phyloP scores from a whole-genome alignment of 208 protist genomes.

The Leishmania turanica region DNA sequence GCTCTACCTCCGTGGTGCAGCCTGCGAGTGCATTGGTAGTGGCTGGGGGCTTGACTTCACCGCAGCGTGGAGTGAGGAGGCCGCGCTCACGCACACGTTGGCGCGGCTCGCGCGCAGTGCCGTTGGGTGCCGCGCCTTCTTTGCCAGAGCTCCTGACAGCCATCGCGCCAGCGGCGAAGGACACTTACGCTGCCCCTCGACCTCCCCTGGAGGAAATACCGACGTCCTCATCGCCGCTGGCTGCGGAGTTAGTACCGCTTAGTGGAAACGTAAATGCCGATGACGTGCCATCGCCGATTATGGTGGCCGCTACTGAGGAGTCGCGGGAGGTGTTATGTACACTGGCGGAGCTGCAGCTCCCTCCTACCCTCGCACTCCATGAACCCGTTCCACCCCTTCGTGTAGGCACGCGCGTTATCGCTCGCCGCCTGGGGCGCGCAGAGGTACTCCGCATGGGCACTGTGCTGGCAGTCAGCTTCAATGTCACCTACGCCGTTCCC shows the following conservation, averaged over 20 bases:
- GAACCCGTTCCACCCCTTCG: constrained; percentile 47
- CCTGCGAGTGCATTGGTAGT: neutral
- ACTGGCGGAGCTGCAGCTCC: constrained; percentile 49
- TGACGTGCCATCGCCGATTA: neutral
- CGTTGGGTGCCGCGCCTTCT: neutral
- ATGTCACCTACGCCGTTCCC: constrained; percentile 58
- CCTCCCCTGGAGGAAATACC: neutral
- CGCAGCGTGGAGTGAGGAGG: neutral
- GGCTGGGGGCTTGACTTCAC: neutral
- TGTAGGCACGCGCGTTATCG: constrained; percentile 56
- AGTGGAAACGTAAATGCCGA: neutral
- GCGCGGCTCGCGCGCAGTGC: neutral
- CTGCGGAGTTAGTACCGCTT: neutral
- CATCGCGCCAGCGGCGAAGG: neutral
- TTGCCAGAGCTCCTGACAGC: neutral
- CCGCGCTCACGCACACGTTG: neutral
- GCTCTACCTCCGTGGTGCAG: constrained; percentile 4
- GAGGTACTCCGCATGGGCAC: constrained; percentile 42
- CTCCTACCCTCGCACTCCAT: constrained; percentile 49
- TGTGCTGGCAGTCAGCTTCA: constrained; percentile 55
- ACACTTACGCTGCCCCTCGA: neutral
- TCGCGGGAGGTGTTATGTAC: constrained; percentile 31
- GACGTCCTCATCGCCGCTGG: neutral
- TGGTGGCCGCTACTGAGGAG: constrained; percentile 1
- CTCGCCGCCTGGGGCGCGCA: constrained; percentile 52